These are phyloP conservation scores for Phellopilus nigrolimitatus DNA, from an alignment of 1,284 basidiomycete species.

Conservation along the genomic window DNA sequence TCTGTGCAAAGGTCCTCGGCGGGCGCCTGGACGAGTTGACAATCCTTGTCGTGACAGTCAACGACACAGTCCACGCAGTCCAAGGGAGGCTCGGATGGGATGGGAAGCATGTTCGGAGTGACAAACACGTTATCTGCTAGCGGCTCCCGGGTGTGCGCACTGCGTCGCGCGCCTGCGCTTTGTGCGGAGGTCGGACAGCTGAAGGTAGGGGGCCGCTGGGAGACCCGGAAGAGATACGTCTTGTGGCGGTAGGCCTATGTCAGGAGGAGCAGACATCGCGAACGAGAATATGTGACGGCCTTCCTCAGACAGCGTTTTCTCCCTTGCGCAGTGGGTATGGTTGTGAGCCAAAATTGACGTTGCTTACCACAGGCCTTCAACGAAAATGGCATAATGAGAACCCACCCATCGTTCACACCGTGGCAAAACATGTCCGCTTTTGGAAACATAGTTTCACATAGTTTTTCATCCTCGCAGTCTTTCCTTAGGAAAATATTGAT, in stretches of 20 bases:
- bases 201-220: conserved; percentile 8
- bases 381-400: no score
- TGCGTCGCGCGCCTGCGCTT: conserved; percentile 7
- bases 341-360: no score
- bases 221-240: background rate
- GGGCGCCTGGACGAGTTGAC: conserved; percentile 45
- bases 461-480: background rate
- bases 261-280: no score
- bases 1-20: conserved; percentile 23
- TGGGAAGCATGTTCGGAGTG: background rate
- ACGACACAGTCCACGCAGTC: conserved; percentile 20
- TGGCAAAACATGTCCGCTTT: no score
- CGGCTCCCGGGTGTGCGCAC: background rate
- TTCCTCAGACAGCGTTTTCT: background rate
- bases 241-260: background rate
- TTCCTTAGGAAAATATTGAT: no score
- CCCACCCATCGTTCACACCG: no score
- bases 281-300: no score
- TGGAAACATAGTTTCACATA: no score
- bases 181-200: conserved; percentile 18
- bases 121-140: background rate
- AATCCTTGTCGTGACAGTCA: conserved; percentile 20
- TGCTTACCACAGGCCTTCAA: no score
- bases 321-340: background rate
- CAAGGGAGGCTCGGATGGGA: background rate